phyloP scores from a whole-genome alignment of 2,329 filamentous ascomycete species.

The Arachnopeziza araneosa region DNA sequence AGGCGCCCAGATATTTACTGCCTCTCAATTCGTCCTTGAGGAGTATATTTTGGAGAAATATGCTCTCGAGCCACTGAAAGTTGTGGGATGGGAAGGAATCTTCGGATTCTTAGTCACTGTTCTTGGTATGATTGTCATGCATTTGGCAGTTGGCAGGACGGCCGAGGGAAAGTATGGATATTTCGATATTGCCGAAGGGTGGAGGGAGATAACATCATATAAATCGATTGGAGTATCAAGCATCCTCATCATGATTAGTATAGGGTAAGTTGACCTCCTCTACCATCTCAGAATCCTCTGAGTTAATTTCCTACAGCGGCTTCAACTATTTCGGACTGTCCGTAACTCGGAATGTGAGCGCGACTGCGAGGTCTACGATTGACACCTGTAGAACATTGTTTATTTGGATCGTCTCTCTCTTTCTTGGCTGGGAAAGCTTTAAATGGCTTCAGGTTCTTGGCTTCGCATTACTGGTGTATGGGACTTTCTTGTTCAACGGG shows the following conservation, averaged over 20 bases:
- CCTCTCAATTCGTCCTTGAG: slow-evolving; percentile 91
- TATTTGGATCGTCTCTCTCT: slow-evolving; percentile 94
- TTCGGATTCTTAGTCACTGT: slow-evolving; percentile 83
- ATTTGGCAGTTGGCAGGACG: slow-evolving; percentile 70
- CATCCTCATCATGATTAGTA: slow-evolving; percentile 92
- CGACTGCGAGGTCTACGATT: slow-evolving; percentile 90
- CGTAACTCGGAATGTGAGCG: slow-evolving; percentile 83
- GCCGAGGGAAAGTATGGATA: slow-evolving; percentile 70
- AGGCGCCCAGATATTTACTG: slow-evolving; percentile 92
- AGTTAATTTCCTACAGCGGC: slow-evolving; percentile 49
- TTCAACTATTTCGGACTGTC: slow-evolving; percentile 99
- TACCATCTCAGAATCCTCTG: neutral
- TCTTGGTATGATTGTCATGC: slow-evolving; percentile 72
- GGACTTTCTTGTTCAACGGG: slow-evolving; percentile 95
- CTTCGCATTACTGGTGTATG: slow-evolving; percentile 87
- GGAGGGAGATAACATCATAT: slow-evolving; percentile 72
- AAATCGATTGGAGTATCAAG: slow-evolving; percentile 69
- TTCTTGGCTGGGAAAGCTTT: slow-evolving; percentile 93
- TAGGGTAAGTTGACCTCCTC: slow-evolving; percentile 60
- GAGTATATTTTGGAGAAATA: slow-evolving; percentile 84
- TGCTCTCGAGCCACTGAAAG: slow-evolving; percentile 68
- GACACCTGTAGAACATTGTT: slow-evolving; percentile 97
- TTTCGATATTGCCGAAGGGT: slow-evolving; percentile 85
- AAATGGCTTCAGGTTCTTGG: slow-evolving; percentile 93
- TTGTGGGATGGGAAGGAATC: slow-evolving; percentile 93